phyloP scores from a whole-genome alignment of 2,329 filamentous ascomycete species.

The Cadophora sp. region DNA sequence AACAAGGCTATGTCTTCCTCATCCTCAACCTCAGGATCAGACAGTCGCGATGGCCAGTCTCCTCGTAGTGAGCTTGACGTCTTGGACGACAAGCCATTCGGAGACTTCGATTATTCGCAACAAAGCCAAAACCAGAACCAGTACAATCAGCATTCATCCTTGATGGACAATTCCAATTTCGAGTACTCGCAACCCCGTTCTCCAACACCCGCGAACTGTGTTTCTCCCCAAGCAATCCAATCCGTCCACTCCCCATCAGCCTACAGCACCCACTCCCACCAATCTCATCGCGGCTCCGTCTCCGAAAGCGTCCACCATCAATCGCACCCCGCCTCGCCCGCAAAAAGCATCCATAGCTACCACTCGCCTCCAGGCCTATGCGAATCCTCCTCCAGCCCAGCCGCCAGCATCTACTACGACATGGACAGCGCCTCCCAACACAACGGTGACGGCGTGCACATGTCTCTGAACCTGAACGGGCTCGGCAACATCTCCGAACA shows the following conservation, averaged over 20 bases:
- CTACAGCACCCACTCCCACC: conserved; percentile 37
- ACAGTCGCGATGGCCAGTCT: conserved; percentile 61
- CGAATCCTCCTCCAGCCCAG: conserved; percentile 63
- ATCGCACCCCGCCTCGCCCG: conserved; percentile 53
- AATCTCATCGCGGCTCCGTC: conserved; percentile 33
- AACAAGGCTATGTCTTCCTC: conserved; percentile 51
- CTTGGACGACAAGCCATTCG: conserved; percentile 47
- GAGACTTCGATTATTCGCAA: conserved; percentile 45
- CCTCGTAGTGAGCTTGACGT: conserved; percentile 55
- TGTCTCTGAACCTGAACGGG: conserved; percentile 23
- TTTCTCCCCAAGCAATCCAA: conserved; percentile 43
- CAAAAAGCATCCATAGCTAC: conserved; percentile 56
- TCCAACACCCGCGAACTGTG: conserved; percentile 35
- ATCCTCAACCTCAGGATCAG: conserved; percentile 62
- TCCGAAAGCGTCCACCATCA: conserved; percentile 33
- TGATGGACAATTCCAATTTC: conserved; percentile 47
- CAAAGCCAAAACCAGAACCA: conserved; percentile 11
- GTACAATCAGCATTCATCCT: conserved; percentile 35
- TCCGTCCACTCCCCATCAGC: conserved; percentile 39
- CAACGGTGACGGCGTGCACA: conserved; percentile 30
- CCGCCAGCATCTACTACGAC: conserved; percentile 44
- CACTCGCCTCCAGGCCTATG: conserved; percentile 66
- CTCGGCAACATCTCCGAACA: conserved; percentile 41
- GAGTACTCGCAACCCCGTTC: conserved; percentile 43
- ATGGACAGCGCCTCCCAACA: conserved; percentile 35